Conservation (phyloP, 106 monocot species). For the Acanthochlamys bracteata region DNA sequence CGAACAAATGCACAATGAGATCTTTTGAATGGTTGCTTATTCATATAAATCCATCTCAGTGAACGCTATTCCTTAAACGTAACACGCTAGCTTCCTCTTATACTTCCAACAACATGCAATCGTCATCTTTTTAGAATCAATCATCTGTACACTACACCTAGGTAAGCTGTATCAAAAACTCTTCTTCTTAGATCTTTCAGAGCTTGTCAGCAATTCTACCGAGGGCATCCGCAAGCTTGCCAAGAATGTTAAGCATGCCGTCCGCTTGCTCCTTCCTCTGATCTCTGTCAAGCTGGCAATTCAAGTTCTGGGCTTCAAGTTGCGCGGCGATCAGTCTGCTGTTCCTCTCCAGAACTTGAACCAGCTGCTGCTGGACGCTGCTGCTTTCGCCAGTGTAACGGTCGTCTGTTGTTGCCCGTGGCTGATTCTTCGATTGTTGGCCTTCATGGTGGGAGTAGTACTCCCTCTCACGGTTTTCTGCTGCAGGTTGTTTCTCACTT, state of each 20-base stretch:
- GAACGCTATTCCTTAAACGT: too few relatives aligned
- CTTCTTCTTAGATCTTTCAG: neutral
- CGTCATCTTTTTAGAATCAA: too few relatives aligned
- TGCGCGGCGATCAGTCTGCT: slow-evolving; percentile 47
- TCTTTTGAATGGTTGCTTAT: too few relatives aligned
- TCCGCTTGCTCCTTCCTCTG: slow-evolving; percentile 48
- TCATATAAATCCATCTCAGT: too few relatives aligned
- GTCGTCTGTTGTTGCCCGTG: slow-evolving; percentile 19
- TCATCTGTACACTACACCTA: too few relatives aligned
- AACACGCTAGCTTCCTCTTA: too few relatives aligned
- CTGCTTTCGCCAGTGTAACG: neutral
- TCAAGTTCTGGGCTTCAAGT: slow-evolving; percentile 62
- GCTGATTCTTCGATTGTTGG: slow-evolving; percentile 24
- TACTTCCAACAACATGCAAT: too few relatives aligned
- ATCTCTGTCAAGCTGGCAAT: slow-evolving; percentile 55
- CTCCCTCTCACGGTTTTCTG: too few relatives aligned
- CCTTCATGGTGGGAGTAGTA: slow-evolving; percentile 13
- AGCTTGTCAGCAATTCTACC: slow-evolving; percentile 71
- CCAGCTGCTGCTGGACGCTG: slow-evolving; percentile 26
- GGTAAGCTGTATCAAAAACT: too few relatives aligned
- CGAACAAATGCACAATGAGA: too few relatives aligned
- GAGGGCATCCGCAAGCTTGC: slow-evolving; percentile 60
- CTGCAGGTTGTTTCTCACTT: too few relatives aligned
- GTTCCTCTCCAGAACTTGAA: slow-evolving; percentile 49
- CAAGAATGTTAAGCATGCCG: slow-evolving; percentile 40